A percentile compares a stretch with the other conserved stretches of the same genome.
Conservation (phyloP, 2,329 filamentous ascomycete species). For the Cladosporium sp. region DNA sequence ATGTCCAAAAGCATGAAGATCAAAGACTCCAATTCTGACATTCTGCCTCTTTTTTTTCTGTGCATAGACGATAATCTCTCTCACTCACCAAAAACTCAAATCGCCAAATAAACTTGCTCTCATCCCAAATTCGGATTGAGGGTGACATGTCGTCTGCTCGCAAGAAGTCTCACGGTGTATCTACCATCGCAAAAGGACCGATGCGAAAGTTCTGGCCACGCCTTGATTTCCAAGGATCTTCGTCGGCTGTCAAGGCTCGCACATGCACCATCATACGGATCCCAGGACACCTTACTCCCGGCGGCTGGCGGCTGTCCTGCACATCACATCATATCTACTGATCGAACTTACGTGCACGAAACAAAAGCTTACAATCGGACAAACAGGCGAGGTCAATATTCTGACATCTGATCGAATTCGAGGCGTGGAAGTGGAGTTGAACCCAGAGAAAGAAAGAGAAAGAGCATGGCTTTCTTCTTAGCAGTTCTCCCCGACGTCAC, state of each 20-base stretch:
- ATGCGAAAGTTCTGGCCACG: too few species aligned
- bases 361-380: conserved; percentile 15
- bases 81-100: neutral
- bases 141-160: too few species aligned
- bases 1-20: neutral
- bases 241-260: neutral
- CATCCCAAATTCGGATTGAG: too few species aligned
- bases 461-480: too few species aligned
- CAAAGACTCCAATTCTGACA: conserved; percentile 11
- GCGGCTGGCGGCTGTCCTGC: conserved; percentile 5
- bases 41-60: conserved; percentile 7
- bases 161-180: too few species aligned
- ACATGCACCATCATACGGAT: neutral
- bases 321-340: neutral
- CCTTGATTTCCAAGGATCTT: neutral
- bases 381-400: conserved; percentile 20
- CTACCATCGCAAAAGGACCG: too few species aligned
- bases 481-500: too few species aligned
- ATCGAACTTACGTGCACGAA: neutral
- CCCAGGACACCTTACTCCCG: neutral
- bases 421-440: too few species aligned
- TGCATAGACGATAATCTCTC: conserved; percentile 11
- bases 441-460: too few species aligned
- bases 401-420: conserved; percentile 15
- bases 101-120: too few species aligned